Percentiles rank a stretch among this genome's conserved stretches.
These are phyloP conservation scores for Talaromyces sp. DNA, from an alignment of 2,329 filamentous ascomycete species.

Conservation along the genomic window DNA sequence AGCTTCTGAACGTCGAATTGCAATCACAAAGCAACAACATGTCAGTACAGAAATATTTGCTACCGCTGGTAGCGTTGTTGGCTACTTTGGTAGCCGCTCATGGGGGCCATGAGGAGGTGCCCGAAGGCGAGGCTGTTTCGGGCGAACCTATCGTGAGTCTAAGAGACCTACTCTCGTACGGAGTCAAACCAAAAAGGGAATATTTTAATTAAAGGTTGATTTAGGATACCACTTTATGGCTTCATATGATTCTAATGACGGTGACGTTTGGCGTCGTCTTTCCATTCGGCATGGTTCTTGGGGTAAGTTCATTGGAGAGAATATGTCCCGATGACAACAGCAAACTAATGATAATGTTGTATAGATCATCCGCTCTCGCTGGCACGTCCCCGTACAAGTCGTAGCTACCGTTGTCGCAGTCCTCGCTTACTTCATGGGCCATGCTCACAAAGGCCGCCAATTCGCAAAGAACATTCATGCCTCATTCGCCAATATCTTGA, in stretches of 20 bases:
- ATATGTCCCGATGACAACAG: neutral
- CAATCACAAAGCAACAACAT: slow-evolving; percentile 1
- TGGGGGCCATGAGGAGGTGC: slow-evolving; percentile 58
- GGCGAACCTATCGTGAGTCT: slow-evolving; percentile 66
- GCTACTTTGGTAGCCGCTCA: slow-evolving; percentile 42
- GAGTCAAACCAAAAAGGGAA: neutral
- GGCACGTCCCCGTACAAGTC: slow-evolving; percentile 88
- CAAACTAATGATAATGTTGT: neutral
- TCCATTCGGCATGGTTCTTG: slow-evolving; percentile 90
- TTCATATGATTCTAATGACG: slow-evolving; percentile 86
- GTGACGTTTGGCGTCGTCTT: slow-evolving; percentile 88
- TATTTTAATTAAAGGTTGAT: slow-evolving; percentile 14
- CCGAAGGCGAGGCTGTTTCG: slow-evolving; percentile 67
- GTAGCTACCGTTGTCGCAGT: slow-evolving; percentile 71
- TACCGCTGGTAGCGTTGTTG: slow-evolving; percentile 28
- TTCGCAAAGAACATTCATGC: slow-evolving; percentile 80
- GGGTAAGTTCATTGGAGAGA: slow-evolving; percentile 51
- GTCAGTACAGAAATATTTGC: slow-evolving; percentile 9
- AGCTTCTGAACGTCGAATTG: neutral
- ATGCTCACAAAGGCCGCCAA: slow-evolving; percentile 82
- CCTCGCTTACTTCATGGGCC: slow-evolving; percentile 84
- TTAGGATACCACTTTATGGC: slow-evolving; percentile 80
- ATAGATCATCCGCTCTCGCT: slow-evolving; percentile 82
- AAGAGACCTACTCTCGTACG: neutral
- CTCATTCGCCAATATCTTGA: slow-evolving; percentile 73